These are phyloP conservation scores for Yamadazyma conglobata DNA, from an alignment of 1,139 yeast genomes.

Conservation along the genomic window DNA sequence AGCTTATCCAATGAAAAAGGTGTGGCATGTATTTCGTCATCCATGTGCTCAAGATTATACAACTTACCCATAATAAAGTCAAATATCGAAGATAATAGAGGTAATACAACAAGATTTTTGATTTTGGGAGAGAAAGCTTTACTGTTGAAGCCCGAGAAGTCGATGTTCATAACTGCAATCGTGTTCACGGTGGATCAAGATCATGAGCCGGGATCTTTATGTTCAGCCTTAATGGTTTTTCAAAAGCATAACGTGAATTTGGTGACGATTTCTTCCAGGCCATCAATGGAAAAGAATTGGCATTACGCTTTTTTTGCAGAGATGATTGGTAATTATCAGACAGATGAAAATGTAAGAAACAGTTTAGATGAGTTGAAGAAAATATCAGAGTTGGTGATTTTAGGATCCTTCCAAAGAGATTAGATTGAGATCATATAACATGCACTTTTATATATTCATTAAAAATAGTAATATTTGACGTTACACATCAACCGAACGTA, in stretches of 20 bases:
- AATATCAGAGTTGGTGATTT: constrained; percentile 27
- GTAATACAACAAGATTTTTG: constrained; percentile 83
- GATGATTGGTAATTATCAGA: constrained; percentile 30
- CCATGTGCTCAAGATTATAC: constrained; percentile 63
- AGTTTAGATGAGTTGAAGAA: constrained; percentile 17
- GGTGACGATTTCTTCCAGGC: constrained; percentile 71
- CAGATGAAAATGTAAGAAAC: constrained; percentile 18
- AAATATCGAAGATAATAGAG: constrained; percentile 65
- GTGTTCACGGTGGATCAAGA: constrained; percentile 67
- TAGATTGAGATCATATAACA: constrained; percentile 11
- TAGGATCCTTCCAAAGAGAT: constrained; percentile 34
- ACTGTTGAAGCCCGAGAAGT: constrained; percentile 7
- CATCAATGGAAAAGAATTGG: constrained; percentile 68
- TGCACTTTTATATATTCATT: constrained; percentile 3
- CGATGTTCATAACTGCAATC: constrained; percentile 44
- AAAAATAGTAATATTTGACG: constrained; percentile 1
- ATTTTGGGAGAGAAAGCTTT: constrained; percentile 44
- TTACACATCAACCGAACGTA: too few species aligned
- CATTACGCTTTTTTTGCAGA: constrained; percentile 82
- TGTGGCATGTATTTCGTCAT: constrained; percentile 46
- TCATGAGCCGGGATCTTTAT: constrained; percentile 60
- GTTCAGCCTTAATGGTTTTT: constrained; percentile 61
- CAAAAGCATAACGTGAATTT: constrained; percentile 59
- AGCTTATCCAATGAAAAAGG: constrained; percentile 33
- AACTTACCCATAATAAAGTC: constrained; percentile 53